phyloP scores from a whole-genome alignment of 441 rosid species.

The Corymbia citriodora region DNA sequence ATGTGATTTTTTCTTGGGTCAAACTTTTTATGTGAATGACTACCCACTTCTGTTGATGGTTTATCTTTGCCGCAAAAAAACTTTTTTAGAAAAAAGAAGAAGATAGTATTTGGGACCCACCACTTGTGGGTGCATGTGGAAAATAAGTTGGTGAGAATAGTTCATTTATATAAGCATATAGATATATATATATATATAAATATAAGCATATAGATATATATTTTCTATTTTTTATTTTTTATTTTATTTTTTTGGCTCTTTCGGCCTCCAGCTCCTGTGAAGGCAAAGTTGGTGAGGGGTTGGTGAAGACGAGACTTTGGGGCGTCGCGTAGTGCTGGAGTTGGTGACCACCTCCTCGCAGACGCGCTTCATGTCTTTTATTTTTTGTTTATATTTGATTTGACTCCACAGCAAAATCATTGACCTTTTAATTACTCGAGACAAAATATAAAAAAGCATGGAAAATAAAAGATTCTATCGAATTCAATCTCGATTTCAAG shows the following conservation, averaged over 20 bases:
- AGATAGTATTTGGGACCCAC: not conserved
- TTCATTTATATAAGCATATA: not conserved
- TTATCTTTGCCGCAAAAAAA: not conserved
- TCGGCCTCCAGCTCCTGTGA: not conserved
- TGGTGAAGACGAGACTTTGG: not conserved
- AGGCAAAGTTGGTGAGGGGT: not conserved
- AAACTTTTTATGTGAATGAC: not conserved
- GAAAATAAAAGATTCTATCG: fast-evolving
- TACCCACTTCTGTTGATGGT: too few relatives aligned
- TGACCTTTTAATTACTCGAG: fast-evolving
- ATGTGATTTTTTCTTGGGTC: too few relatives aligned
- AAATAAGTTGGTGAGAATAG: not conserved
- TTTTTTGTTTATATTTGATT: not conserved
- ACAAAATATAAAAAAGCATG: not conserved
- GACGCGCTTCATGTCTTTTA: not conserved
- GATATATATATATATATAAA: too few relatives aligned
- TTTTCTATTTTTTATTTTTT: too few relatives aligned
- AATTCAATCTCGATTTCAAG: not conserved
- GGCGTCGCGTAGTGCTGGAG: not conserved
- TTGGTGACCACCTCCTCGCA: not conserved
- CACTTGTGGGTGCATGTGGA: not conserved
- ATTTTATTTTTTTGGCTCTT: not conserved
- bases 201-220: not conserved
- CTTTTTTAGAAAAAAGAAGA: fast-evolving
- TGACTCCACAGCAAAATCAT: not conserved